Evolutionary conservation across 108 stramenopile genomes (phyloP).

Genomic region (Conticribra weissflogii): DNA sequence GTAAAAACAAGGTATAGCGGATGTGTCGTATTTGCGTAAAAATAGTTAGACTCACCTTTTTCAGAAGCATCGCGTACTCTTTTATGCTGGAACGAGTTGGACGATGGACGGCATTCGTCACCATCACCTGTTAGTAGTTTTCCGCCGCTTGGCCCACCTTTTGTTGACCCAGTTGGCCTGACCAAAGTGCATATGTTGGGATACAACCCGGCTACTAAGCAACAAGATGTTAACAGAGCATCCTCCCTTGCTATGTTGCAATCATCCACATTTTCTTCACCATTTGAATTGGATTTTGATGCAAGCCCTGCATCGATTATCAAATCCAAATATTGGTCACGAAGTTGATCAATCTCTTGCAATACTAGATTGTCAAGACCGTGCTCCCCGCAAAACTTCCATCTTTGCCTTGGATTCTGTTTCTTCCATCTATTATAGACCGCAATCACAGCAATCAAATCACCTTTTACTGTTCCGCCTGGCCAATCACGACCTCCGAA

Average conservation of each 20-base stretch:
- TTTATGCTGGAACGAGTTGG: slow-evolving; percentile 59
- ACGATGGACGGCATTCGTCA: slow-evolving; percentile 47
- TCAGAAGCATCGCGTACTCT: slow-evolving; percentile 50
- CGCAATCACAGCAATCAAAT: slow-evolving; percentile 65
- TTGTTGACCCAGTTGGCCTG: slow-evolving; percentile 56
- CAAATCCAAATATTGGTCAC: slow-evolving; percentile 51
- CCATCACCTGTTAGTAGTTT: slow-evolving; percentile 60
- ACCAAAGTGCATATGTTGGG: slow-evolving; percentile 68
- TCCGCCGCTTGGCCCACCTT: slow-evolving; percentile 39
- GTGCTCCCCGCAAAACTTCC: slow-evolving; percentile 46
- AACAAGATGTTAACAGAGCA: slow-evolving; percentile 62
- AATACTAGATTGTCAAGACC: slow-evolving; percentile 49
- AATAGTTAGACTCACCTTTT: background rate
- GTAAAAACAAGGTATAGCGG: too few relatives aligned
- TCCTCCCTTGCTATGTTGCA: slow-evolving; percentile 50
- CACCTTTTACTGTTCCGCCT: slow-evolving; percentile 64
- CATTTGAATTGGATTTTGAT: slow-evolving; percentile 8
- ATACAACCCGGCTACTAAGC: slow-evolving; percentile 68
- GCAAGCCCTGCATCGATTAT: slow-evolving; percentile 63
- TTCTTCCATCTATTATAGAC: slow-evolving; percentile 59
- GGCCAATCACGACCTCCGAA: slow-evolving; percentile 63
- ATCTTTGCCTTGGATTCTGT: slow-evolving; percentile 14
- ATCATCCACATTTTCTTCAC: slow-evolving; percentile 14
- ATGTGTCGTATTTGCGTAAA: background rate
- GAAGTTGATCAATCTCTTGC: slow-evolving; percentile 50